Conservation (phyloP, 495 filamentous ascomycete genomes). For the Aspergillus bridgeri region DNA sequence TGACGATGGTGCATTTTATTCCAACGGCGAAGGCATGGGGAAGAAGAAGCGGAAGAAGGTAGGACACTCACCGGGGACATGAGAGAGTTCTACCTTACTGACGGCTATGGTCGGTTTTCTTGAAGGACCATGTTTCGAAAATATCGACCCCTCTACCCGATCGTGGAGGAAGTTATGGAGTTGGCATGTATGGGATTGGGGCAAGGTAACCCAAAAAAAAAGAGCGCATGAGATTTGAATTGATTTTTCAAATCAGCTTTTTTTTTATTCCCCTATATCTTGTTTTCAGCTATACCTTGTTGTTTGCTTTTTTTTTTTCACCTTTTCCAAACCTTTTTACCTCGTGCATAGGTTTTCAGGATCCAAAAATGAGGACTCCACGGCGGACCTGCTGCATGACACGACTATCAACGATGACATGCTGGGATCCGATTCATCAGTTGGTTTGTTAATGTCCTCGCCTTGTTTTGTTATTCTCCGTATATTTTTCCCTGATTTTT, state of each 20-base stretch:
- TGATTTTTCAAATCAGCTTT: constrained; percentile 15
- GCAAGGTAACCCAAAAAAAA: constrained; percentile 30
- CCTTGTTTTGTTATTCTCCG: constrained; percentile 32
- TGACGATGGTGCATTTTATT: constrained; percentile 49
- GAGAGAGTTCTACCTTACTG: constrained; percentile 9
- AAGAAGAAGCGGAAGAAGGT: constrained; percentile 55
- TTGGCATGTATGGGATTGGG: constrained; percentile 49
- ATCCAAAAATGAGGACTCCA: constrained; percentile 15
- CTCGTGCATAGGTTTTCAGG: constrained; percentile 18
- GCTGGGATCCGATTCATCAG: not conserved
- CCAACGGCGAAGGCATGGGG: constrained; percentile 42
- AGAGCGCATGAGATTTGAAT: constrained; percentile 16
- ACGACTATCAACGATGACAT: not conserved
- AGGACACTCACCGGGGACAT: constrained; percentile 8
- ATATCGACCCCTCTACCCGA: constrained; percentile 44
- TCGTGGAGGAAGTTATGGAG: constrained; percentile 44
- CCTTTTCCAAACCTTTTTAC: constrained; percentile 12
- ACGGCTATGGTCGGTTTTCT: constrained; percentile 2
- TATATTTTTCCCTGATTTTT: constrained; percentile 27
- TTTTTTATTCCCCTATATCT: constrained; percentile 3
- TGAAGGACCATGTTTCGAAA: constrained; percentile 44
- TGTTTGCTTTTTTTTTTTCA: constrained; percentile 7
- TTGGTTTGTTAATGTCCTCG: constrained; percentile 13
- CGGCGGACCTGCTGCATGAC: constrained; percentile 7
- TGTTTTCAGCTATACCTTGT: not conserved